A percentile compares a stretch with the other conserved stretches of the same genome.
These are phyloP conservation scores for Russula emetica DNA, from an alignment of 768 basidiomycete genomes.

Conservation along the genomic window DNA sequence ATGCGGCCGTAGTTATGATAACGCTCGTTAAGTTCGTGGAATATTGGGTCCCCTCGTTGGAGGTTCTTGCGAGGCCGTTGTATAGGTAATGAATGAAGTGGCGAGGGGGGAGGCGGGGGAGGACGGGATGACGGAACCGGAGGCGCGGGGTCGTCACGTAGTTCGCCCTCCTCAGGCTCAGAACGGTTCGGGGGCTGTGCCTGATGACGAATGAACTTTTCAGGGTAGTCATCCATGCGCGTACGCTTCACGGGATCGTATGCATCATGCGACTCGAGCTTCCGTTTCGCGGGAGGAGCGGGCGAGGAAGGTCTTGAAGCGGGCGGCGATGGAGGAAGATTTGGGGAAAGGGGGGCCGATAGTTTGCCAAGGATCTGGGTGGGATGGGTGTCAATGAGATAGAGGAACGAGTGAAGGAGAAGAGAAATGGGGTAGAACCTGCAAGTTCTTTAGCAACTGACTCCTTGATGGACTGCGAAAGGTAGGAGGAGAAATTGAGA, in stretches of 20 bases:
- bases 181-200: slow-evolving; percentile 33
- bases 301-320: slow-evolving; percentile 44
- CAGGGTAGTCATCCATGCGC: slow-evolving; percentile 32
- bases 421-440: slow-evolving; percentile 34
- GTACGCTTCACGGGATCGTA: slow-evolving; percentile 30
- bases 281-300: slow-evolving; percentile 39
- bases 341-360: slow-evolving; percentile 41
- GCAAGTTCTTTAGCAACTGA: slow-evolving; percentile 40
- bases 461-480: slow-evolving; percentile 29
- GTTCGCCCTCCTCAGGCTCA: slow-evolving; percentile 48
- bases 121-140: slow-evolving; percentile 23
- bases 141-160: slow-evolving; percentile 39
- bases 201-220: slow-evolving; percentile 33
- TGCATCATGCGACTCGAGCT: slow-evolving; percentile 29
- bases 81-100: slow-evolving; percentile 48
- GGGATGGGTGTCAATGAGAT: slow-evolving; percentile 25
- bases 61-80: slow-evolving; percentile 61
- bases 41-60: slow-evolving; percentile 43
- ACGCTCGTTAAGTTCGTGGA: slow-evolving; percentile 59
- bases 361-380: slow-evolving; percentile 42
- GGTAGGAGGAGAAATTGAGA: slow-evolving; percentile 23
- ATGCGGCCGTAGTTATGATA: slow-evolving; percentile 66
- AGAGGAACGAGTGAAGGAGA: slow-evolving; percentile 4
- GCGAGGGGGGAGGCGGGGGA: slow-evolving; percentile 31
- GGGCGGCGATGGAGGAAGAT: slow-evolving; percentile 45